Evolutionary conservation across 257 asterid species (phyloP), one percentile per base, ranked within the genome.

Genomic region (Solanum etuberosum): DNA sequence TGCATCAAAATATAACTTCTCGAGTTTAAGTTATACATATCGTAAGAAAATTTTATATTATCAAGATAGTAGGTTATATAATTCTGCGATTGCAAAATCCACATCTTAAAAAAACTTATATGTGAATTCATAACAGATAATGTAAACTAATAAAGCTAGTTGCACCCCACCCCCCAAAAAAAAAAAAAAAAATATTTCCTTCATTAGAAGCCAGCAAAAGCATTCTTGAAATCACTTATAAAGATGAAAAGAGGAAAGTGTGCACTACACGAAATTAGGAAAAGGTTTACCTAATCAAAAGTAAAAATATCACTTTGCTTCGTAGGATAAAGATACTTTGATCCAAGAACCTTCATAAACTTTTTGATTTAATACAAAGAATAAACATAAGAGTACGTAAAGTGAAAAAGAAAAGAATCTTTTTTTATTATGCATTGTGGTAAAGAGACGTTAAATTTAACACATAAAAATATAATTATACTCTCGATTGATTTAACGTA

Each of bases 51-150:
- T 7, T 7, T 57, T 57, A 57, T 14, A 57, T 21, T 3, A 15
- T 48, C 59, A 48, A 48, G 20, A n/a, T 63, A 5, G 0, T 63
- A 63, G 7, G 67, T 59, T 20, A 63, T 63, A 63, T n/a, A n/a
- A n/a, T 63, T n/a, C 3, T 1, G 0, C 9, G 0, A 5, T 65
- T 25, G 1, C 2, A 63, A 63, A 25, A 11, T 27, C 0, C 20
- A 65, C 1, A 65, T 11, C 7, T 65, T 12, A 20, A 1, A 65
- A 5, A 67, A 67, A 27, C 10, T 27, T 27, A 5, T 67, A 3
- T 13, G 5, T 67, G 37, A 27, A 51, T 51, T 15, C 15, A 14
- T 2, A 5, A 15, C 21, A 1, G 57, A 48, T 48, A 48, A 51
- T 51, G 61, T 51, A 51, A 51, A 51, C 61, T 51, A 51, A 51